These are phyloP conservation scores for Nitzschia putrida DNA, from an alignment of 108 stramenopile species.

Conservation along the genomic window DNA sequence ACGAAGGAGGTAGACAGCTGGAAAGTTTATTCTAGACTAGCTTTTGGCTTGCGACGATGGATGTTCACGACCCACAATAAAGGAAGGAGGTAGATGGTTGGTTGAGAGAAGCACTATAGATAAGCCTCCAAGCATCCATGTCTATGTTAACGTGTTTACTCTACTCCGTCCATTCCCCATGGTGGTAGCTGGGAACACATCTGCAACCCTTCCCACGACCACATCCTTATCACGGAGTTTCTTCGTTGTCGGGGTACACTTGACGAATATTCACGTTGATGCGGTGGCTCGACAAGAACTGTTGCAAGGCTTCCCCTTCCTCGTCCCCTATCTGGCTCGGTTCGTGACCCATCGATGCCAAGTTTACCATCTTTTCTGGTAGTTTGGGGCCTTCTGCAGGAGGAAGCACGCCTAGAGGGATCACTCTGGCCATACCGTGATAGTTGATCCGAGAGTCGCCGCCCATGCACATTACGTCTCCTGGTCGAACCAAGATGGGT, in stretches of 20 bases:
- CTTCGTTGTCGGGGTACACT: constrained; percentile 38
- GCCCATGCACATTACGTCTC: constrained; percentile 67
- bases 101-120: too few species aligned
- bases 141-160: too few species aligned
- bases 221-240: neutral
- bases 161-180: too few species aligned
- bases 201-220: too few species aligned
- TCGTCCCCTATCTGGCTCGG: constrained; percentile 4
- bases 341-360: neutral
- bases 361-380: neutral
- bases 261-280: constrained; percentile 79
- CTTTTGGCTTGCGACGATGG: too few species aligned
- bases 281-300: constrained; percentile 45
- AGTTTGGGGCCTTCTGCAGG: neutral
- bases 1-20: too few species aligned
- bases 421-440: constrained; percentile 66
- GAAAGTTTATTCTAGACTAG: too few species aligned
- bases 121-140: too few species aligned
- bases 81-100: too few species aligned
- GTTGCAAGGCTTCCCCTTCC: constrained; percentile 32
- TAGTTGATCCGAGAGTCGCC: constrained; percentile 56
- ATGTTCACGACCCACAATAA: too few species aligned
- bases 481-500: constrained; percentile 62
- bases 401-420: constrained; percentile 27
- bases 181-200: too few species aligned